A percentile compares a stretch with the other conserved stretches of the same genome.
Evolutionary conservation across 805 yeast species (phyloP).

Genomic region (Yarrowia sp.): DNA sequence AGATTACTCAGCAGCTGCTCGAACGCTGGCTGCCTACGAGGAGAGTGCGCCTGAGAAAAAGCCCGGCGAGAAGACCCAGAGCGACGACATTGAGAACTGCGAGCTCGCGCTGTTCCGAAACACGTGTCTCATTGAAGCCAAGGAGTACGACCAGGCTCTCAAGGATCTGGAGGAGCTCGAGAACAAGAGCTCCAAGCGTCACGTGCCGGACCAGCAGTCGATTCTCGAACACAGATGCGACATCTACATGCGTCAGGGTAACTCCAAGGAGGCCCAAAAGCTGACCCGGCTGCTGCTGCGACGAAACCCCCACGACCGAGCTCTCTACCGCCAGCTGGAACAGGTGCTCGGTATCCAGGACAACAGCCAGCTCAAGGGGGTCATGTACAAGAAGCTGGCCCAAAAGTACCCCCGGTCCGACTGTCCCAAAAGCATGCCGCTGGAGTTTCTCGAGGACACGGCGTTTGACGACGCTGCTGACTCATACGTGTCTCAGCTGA

Average conservation of each 20-base stretch:
- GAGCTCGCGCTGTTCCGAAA: conserved; percentile 81
- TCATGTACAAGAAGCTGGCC: conserved; percentile 69
- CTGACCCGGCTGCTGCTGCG: conserved; percentile 73
- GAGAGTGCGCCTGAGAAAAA: conserved; percentile 68
- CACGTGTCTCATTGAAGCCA: conserved; percentile 65
- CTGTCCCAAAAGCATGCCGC: conserved; percentile 78
- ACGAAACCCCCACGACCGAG: conserved; percentile 82
- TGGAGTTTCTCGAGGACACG: conserved; percentile 56
- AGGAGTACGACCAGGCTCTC: conserved; percentile 18
- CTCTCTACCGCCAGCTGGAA: conserved; percentile 73
- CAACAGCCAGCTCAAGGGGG: conserved; percentile 55
- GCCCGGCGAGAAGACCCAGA: conserved; percentile 53
- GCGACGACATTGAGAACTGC: conserved; percentile 75
- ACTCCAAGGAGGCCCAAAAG: conserved; percentile 67
- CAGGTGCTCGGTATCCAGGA: conserved; percentile 64
- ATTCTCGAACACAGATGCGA: conserved; percentile 71
- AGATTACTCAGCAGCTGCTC: conserved; percentile 71
- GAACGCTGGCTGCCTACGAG: conserved; percentile 77
- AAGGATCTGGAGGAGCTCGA: conserved; percentile 26
- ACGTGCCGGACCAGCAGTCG: conserved; percentile 61
- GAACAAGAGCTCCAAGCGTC: conserved; percentile 59
- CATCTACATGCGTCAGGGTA: conserved; percentile 64
- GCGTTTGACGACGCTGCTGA: conserved; percentile 58
- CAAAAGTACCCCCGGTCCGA: conserved; percentile 83
- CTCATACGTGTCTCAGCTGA: conserved; percentile 64